Percentiles rank a stretch among this genome's conserved stretches.
Evolutionary conservation across 2,329 filamentous ascomycete species (phyloP).

Genomic region (Trichoderma harzianum): DNA sequence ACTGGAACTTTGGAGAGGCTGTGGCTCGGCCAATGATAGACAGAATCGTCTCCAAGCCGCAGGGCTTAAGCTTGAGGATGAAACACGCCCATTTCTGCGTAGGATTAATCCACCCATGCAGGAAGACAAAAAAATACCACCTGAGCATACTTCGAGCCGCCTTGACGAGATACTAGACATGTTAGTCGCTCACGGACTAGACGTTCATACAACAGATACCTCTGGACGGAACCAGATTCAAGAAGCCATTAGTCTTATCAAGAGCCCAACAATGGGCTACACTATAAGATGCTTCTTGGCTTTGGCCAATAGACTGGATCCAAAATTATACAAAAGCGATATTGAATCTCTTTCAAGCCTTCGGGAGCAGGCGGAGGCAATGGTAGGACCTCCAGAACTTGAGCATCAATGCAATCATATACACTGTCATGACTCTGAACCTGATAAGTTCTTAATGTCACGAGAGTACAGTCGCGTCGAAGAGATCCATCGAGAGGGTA

Average conservation of each 20-base stretch:
- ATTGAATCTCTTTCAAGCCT: not conserved
- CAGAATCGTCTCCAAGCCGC: not conserved
- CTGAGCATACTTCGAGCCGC: not conserved
- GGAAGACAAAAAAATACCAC: not conserved
- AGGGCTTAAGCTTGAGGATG: not conserved
- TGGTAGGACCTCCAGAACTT: not conserved
- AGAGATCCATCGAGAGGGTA: not conserved
- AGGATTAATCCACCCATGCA: too few species aligned
- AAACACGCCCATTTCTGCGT: not conserved
- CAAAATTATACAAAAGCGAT: not conserved
- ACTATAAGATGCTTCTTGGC: not conserved
- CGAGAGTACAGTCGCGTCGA: not conserved
- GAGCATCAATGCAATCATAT: not conserved
- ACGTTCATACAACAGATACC: not conserved
- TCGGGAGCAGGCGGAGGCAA: not conserved
- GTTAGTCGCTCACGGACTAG: conserved; percentile 20
- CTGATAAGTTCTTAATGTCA: not conserved
- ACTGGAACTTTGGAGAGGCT: not conserved
- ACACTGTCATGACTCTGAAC: not conserved
- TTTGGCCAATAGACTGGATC: not conserved
- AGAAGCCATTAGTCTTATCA: not conserved
- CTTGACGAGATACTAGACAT: conserved; percentile 25
- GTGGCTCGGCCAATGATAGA: not conserved
- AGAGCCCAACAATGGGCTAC: not conserved
- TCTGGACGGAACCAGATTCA: not conserved